Evolutionary conservation across 805 yeast genomes (phyloP), one percentile per base, ranked within the genome.

Genomic region (Suhomyces sp.): DNA sequence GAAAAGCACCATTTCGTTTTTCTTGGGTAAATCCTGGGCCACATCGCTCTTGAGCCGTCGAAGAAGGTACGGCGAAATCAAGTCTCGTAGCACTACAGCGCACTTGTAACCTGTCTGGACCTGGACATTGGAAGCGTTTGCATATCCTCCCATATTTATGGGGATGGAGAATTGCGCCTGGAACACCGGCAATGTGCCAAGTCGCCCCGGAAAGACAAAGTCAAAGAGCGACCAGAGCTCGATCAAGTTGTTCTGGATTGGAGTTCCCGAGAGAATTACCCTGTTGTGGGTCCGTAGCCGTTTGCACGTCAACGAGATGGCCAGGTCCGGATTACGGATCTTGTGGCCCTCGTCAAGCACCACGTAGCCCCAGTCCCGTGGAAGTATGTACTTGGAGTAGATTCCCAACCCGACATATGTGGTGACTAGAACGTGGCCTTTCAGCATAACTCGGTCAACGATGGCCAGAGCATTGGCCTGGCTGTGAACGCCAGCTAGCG

Each of bases 301-400:
- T 65, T 94, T 94, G 68, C 97, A 88, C 0, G 87, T 78, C 33
- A 94, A 71, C 0, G 97, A 86, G 5, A 94, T 87, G 49, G 85
- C 96, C 51, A 94, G 84, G 62, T 94, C 91, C 0, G 99, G 98
- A 64, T 94, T 94, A 60, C 98, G 77, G 50, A 94, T 94, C 68
- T 93, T 94, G 68, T 94, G 99, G 1, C 99, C 99, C 66, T 94
- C 99, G 68, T 93, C 99, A 9, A 93, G 69, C 0, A 93, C 89
- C 15, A 86, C 93, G 63, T 92, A 93, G 0, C 92, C 91, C 98
- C 98, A 94, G 44, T 81, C 73, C 9, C 79, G 75, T 0, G 87
- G 83, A n/a, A 89, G 66, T 4, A 89, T 66, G 19, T 78, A 69
- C 31, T 81, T 80, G 3, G 87, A 74, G 64, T 89, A 89, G 8